Base-by-base conservation (phyloP, 2,329 filamentous ascomycete species). In the Penicillium sp. region DNA sequence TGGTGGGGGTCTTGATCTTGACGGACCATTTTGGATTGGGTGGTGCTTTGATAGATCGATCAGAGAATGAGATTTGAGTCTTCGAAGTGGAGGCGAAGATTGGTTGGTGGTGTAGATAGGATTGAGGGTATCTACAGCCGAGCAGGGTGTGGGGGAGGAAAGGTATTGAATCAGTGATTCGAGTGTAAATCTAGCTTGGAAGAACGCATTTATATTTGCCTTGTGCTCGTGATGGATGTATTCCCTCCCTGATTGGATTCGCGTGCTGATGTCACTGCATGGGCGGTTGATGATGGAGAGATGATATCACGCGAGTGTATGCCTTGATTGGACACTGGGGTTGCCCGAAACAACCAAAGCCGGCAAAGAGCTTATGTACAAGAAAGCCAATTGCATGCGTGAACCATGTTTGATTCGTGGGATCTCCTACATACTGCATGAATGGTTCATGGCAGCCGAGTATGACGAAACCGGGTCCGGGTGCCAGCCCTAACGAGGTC, bases 1-100 rank as follows among this genome's bases (percentile, higher is more conserved):
- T 51, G 55, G 54, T 68, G 56, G 19, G 60, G 39, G 36, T 60
- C 47, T 47, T 47, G 33, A 28, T 34, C n/a, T 34, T 46, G 35
- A 13, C 15, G 36, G 28, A 43, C 49, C 53, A 56, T 56, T 46
- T 25, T 54, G 39, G 19, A 17, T 16, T 21, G 23, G 17, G 9
- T n/a, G n/a, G n/a, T n/a, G n/a, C n/a, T n/a, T n/a, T n/a, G n/a
- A n/a, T n/a, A n/a, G n/a, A n/a, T n/a, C 7, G 21, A 23, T 23
- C 7, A 23, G 7, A 8, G 16, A 7, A 19, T 32, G 28, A n/a
- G 19, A 21, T 18, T n/a, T 30, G 23, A 2, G 9, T 16, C 15
- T 32, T 28, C 11, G 8, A 21, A 4, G 7, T 9, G 23, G 14
- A 28, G 17, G 8, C 9, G n/a, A 9, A 8, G 29, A 7, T 32